These are phyloP conservation scores for Candida suzukii DNA, from an alignment of 805 yeast genomes.

Conservation along the genomic window DNA sequence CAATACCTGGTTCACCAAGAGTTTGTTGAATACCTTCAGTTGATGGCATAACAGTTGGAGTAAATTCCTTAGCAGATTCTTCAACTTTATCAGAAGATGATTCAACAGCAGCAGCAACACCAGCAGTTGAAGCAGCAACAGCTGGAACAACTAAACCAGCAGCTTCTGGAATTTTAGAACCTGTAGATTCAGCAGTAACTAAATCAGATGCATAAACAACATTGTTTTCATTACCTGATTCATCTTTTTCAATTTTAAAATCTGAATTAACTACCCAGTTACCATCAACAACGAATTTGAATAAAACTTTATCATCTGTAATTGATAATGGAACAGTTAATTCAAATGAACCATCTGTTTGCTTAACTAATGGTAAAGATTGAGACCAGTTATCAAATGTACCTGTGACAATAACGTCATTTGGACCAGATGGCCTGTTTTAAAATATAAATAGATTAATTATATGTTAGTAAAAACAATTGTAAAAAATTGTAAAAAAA, in stretches of 20 bases:
- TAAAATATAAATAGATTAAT: background rate
- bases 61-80: constrained; percentile 10
- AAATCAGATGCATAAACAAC: constrained; percentile 33
- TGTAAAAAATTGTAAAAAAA: background rate
- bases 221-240: constrained; percentile 46
- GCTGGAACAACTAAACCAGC: constrained; percentile 33
- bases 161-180: constrained; percentile 36
- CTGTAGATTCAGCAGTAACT: constrained; percentile 17
- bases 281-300: constrained; percentile 56
- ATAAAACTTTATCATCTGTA: constrained; percentile 22
- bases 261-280: constrained; percentile 41
- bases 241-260: constrained; percentile 39
- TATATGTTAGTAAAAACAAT: background rate
- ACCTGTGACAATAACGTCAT: constrained; percentile 49
- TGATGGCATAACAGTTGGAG: constrained; percentile 41
- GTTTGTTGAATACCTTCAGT: constrained; percentile 34
- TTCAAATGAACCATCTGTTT: constrained; percentile 27
- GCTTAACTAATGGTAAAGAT: constrained; percentile 39
- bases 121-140: constrained; percentile 6
- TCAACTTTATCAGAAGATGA: constrained; percentile 11
- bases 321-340: constrained; percentile 22
- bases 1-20: constrained; percentile 70
- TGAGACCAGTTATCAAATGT: constrained; percentile 53
- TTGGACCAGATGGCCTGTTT: constrained; percentile 27
- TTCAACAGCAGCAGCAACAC: constrained; percentile 9